Evolutionary conservation across 2,329 filamentous ascomycete species (phyloP), one percentile per base, ranked within the genome.

Genomic region (Penicillium sclerotigenum): DNA sequence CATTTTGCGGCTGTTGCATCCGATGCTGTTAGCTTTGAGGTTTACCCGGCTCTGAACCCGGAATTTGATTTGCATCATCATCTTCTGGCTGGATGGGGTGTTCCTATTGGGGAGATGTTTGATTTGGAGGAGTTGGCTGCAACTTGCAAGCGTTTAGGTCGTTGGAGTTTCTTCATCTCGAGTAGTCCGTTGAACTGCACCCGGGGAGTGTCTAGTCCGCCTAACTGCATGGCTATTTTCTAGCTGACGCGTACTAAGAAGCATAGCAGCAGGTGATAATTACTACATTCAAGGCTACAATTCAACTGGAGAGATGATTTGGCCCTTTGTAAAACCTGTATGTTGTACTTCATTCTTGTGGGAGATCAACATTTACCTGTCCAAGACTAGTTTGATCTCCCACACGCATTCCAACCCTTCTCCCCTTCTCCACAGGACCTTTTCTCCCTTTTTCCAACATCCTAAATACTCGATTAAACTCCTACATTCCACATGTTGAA

Each of bases 1-100:
- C 76, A 79, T 43, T 86, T 87, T 66, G 74, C 82, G 0, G 84
- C 83, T 1, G 79, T 85, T 1, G 84, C 80, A 0, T 82, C 83
- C 1, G 84, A 87, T 56, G 79, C 80, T 37, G 80, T 84, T n/a
- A 79, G 77, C 8, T 82, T 83, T 60, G 84, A 86, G 65, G 79
- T 79, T 3, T 81, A 78, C 62, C 77, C 78, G 8, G 56, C 71
- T 16, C 38, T 70, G 13, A 59, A 70, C 16, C 58, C 61, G 16
- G 69, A 73, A 45, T 72, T 63, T 62, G 71, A 73, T 61, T 58
- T 74, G 46, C 72, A 74, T 53, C 72, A 74, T 58, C 59, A 71
- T 58, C 49, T 75, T 26, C 56, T 74, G 42, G 71, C 71, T 4
- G 72, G 72, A 0, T 75, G 72, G 71, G 73, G 71, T 4, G 24